Conservation (phyloP, 2,329 filamentous ascomycete genomes). For the Plenodomus biglobosus region DNA sequence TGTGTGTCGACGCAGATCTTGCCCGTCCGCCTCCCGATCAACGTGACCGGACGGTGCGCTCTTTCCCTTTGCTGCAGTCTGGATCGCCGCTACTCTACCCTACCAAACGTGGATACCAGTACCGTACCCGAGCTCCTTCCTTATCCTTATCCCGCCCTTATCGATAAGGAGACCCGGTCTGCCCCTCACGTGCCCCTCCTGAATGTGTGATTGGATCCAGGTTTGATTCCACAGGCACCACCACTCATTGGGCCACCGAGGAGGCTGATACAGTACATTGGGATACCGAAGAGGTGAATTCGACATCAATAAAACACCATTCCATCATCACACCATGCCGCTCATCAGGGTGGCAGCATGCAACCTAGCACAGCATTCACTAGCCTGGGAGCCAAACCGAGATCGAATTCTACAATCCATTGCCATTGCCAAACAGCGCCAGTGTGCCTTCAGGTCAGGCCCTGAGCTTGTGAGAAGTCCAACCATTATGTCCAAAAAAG, state of each 20-base stretch:
- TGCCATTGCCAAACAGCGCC: constrained; percentile 40
- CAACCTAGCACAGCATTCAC: background rate
- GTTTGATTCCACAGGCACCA: no score
- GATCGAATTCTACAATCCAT: constrained; percentile 1
- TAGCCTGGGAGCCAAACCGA: background rate
- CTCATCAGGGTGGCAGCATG: background rate
- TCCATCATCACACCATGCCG: background rate
- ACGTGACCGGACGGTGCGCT: background rate
- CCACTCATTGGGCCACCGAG: no score
- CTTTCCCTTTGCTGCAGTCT: background rate
- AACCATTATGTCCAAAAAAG: no score
- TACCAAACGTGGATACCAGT: background rate
- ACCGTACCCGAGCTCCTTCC: background rate
- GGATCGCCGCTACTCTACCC: background rate
- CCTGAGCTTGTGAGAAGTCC: constrained; percentile 51
- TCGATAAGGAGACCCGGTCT: background rate
- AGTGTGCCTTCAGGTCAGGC: constrained; percentile 19
- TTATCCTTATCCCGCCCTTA: background rate
- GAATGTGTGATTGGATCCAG: no score
- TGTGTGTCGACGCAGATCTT: background rate
- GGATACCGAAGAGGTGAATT: background rate
- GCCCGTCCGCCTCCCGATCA: no score
- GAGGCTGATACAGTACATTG: background rate
- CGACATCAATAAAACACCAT: background rate
- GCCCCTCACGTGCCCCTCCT: constrained; percentile 4